Evolutionary conservation across 1,284 basidiomycete species (phyloP).

Genomic region (Phlebopus sp.): DNA sequence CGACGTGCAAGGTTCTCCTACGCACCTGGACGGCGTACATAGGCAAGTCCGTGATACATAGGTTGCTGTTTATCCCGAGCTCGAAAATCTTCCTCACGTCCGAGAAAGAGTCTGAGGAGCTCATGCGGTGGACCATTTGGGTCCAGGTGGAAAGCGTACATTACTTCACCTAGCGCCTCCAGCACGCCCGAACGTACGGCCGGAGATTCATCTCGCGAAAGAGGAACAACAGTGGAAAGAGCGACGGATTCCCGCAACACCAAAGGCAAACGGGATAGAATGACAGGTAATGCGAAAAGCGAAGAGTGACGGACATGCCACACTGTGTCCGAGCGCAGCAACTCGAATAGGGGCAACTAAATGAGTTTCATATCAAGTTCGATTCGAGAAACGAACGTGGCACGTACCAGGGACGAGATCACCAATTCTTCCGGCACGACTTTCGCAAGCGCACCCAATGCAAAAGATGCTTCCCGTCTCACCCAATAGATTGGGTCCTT

Average conservation of each 20-base stretch:
- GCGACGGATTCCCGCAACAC: conserved; percentile 59
- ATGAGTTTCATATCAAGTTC: conserved; percentile 5
- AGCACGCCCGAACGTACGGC: conserved; percentile 81
- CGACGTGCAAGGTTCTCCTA: neutral
- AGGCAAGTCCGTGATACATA: conserved; percentile 4
- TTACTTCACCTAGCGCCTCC: conserved; percentile 89
- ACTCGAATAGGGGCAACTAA: conserved; percentile 79
- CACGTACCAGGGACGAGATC: conserved; percentile 58
- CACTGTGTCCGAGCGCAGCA: conserved; percentile 65
- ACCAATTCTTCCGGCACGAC: conserved; percentile 75
- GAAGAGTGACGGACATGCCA: conserved; percentile 91
- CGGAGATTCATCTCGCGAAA: conserved; percentile 67
- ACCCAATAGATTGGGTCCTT: conserved; percentile 82
- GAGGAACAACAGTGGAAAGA: conserved; percentile 56
- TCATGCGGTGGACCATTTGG: conserved; percentile 74
- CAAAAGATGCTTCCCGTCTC: conserved; percentile 86
- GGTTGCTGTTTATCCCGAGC: conserved; percentile 35
- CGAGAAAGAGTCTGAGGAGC: conserved; percentile 77
- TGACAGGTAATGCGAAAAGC: conserved; percentile 80
- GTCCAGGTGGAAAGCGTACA: conserved; percentile 80
- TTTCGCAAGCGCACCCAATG: conserved; percentile 86
- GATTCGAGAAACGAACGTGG: conserved; percentile 5
- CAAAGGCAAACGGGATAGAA: conserved; percentile 65
- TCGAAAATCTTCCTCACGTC: conserved; percentile 43
- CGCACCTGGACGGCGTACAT: conserved; percentile 19